phyloP scores from a whole-genome alignment of 148 eudicot genomes.

The Simmondsia chinensis region DNA sequence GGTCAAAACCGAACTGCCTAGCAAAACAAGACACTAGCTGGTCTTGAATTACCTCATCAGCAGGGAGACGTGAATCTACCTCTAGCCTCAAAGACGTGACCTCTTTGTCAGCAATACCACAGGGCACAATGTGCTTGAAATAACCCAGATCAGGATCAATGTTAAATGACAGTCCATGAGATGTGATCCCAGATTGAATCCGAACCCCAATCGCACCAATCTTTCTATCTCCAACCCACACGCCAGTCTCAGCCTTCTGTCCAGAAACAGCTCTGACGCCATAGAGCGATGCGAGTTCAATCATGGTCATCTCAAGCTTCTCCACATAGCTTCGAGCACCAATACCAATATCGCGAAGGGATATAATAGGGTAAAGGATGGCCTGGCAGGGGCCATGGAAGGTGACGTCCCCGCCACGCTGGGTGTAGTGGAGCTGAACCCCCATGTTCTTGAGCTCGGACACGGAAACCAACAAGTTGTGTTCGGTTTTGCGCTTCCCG shows the following conservation, averaged over 20 bases:
- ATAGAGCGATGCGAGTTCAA: slow-evolving; percentile 62
- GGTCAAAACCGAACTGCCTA: slow-evolving; percentile 38
- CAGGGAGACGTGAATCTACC: slow-evolving; percentile 38
- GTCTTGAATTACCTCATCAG: slow-evolving; percentile 66
- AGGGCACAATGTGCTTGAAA: slow-evolving; percentile 85
- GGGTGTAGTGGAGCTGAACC: slow-evolving; percentile 81
- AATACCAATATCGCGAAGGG: slow-evolving; percentile 64
- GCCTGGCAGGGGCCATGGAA: slow-evolving; percentile 90
- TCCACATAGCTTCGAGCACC: slow-evolving; percentile 88
- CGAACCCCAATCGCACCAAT: slow-evolving; percentile 92
- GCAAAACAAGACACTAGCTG: slow-evolving; percentile 74
- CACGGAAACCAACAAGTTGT: slow-evolving; percentile 60
- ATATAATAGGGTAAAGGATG: slow-evolving; percentile 63
- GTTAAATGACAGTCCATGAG: slow-evolving; percentile 85
- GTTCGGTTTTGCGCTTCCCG: slow-evolving; percentile 79
- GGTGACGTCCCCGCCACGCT: slow-evolving; percentile 87
- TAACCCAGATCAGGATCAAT: slow-evolving; percentile 69
- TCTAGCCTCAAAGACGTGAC: slow-evolving; percentile 76
- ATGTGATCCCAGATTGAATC: slow-evolving; percentile 72
- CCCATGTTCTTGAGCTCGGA: slow-evolving; percentile 57
- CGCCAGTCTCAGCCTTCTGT: slow-evolving; percentile 65
- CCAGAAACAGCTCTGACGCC: slow-evolving; percentile 62
- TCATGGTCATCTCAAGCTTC: slow-evolving; percentile 78
- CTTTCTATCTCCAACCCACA: slow-evolving; percentile 82
- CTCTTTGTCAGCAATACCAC: slow-evolving; percentile 78